phyloP scores from a whole-genome alignment of 139 green algal species.

The Chlorella sp. region DNA sequence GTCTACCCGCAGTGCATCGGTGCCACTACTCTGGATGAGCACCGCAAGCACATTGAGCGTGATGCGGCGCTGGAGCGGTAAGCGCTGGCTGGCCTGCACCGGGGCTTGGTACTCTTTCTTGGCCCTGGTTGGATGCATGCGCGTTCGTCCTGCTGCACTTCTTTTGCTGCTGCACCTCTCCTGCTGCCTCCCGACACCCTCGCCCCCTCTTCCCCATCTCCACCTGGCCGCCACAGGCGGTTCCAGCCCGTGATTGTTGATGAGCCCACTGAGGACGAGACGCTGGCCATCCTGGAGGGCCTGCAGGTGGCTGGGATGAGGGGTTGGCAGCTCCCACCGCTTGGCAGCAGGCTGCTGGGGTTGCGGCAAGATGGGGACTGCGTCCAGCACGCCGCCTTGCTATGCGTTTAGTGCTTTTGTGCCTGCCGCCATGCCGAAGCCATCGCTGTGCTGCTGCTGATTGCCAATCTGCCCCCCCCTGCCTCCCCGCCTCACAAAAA shows the following conservation, averaged over 20 bases:
- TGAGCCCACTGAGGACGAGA: conserved; percentile 78
- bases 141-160: no score
- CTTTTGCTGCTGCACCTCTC: not conserved
- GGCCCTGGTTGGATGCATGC: no score
- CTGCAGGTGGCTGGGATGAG: conserved; percentile 35
- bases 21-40: conserved; percentile 88
- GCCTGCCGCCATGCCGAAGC: not conserved
- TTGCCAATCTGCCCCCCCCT: not conserved
- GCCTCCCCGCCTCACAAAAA: not conserved
- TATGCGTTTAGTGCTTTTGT: no score
- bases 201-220: not conserved
- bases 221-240: conserved; percentile 48
- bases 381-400: no score
- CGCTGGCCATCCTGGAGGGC: conserved; percentile 84
- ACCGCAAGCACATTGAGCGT: conserved; percentile 95
- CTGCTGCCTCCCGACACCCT: not conserved
- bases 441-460: not conserved
- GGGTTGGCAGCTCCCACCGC: not conserved
- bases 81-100: no score
- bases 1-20: conserved; percentile 73
- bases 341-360: no score
- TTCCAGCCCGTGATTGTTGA: conserved; percentile 95
- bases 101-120: no score
- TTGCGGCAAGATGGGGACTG: no score
- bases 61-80: conserved; percentile 91